Evolutionary conservation across 2,329 filamentous ascomycete species (phyloP).

Genomic region (Penicillium sp.): DNA sequence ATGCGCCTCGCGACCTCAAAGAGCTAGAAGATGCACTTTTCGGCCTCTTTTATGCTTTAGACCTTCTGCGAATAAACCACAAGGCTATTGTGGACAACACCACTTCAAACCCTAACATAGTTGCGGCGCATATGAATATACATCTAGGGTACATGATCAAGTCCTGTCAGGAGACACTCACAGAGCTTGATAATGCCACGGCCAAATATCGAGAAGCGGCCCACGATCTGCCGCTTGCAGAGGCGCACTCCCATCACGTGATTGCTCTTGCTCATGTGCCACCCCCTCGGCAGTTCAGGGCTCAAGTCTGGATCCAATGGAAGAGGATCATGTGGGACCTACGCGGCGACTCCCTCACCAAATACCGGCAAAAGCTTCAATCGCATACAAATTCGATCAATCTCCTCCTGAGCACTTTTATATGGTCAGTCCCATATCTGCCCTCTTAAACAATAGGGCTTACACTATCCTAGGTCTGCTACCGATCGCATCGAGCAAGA

Average conservation of each 20-base stretch:
- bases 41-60: neutral
- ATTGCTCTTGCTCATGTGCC: too few species aligned
- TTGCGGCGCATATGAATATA: too few species aligned
- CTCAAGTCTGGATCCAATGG: conserved; percentile 3
- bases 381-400: conserved; percentile 5
- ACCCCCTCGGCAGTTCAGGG: neutral
- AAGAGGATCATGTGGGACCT: conserved; percentile 5
- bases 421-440: conserved; percentile 1
- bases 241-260: too few species aligned
- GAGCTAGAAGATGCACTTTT: neutral
- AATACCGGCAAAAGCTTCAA: conserved; percentile 8
- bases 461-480: too few species aligned
- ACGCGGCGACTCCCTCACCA: conserved; percentile 1
- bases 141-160: neutral
- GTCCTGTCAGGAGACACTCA: neutral
- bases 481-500: too few species aligned
- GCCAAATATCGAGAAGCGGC: neutral
- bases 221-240: too few species aligned
- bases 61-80: neutral
- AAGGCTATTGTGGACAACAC: neutral
- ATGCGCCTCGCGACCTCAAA: neutral
- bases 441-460: too few species aligned
- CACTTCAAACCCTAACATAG: too few species aligned
- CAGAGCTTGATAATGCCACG: conserved; percentile 3
- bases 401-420: neutral